Conservation (phyloP, 1,139 yeast species). For the Lodderomyces pseudojiufengensis region DNA sequence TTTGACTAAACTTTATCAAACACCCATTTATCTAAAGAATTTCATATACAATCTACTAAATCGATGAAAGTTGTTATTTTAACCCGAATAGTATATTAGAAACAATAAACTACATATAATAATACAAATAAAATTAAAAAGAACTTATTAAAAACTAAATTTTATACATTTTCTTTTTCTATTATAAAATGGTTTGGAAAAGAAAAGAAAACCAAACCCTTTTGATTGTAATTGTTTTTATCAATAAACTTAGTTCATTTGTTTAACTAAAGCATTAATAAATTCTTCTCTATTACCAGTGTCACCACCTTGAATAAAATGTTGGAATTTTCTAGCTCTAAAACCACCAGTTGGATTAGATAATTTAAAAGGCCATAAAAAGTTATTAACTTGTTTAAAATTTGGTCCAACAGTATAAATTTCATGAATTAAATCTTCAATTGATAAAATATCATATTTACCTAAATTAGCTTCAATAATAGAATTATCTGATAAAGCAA, state of each 20-base stretch:
- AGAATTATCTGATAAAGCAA: constrained; percentile 89
- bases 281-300: constrained; percentile 99
- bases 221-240: constrained; percentile 5
- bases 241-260: constrained; percentile 68
- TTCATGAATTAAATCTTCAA: constrained; percentile 99
- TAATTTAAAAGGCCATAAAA: constrained; percentile 99
- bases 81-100: too few species aligned
- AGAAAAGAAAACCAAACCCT: neutral
- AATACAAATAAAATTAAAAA: neutral
- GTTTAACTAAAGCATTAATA: constrained; percentile 97
- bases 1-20: neutral
- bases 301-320: constrained; percentile 99
- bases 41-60: constrained; percentile 9
- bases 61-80: too few species aligned
- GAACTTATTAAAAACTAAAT: too few species aligned
- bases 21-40: constrained; percentile 9
- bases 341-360: constrained; percentile 99
- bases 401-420: constrained; percentile 98
- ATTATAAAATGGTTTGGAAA: neutral
- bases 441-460: constrained; percentile 91
- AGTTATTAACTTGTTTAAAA: constrained; percentile 99
- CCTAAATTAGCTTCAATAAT: constrained; percentile 93
- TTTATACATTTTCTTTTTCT: too few species aligned
- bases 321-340: constrained; percentile 99
- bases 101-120: too few species aligned